Conservation (phyloP, 2,329 filamentous ascomycete genomes). For the Clathrospora elynae region DNA sequence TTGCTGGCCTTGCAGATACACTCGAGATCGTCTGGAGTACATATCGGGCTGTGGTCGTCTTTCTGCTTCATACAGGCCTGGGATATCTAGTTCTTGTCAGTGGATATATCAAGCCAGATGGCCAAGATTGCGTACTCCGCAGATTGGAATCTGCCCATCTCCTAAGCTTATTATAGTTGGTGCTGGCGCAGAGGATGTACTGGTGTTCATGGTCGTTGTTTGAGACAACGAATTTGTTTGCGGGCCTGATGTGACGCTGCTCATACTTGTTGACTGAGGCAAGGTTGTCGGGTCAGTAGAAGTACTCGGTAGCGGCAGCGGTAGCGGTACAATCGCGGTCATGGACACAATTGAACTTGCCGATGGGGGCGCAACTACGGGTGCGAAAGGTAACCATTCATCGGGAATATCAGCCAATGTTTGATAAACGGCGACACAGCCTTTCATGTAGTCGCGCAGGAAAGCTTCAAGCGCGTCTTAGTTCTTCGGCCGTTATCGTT, state of each 20-base stretch:
- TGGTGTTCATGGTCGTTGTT: not conserved
- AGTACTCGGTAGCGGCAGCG: not conserved
- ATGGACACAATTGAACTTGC: not conserved
- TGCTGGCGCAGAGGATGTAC: not conserved
- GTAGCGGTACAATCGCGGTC: not conserved
- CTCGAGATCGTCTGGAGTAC: slow-evolving; percentile 12
- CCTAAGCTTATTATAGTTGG: not conserved
- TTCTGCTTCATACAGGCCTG: slow-evolving; percentile 14
- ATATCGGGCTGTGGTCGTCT: slow-evolving; percentile 5
- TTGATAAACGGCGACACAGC: not conserved
- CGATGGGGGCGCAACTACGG: not conserved
- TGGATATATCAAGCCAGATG: not conserved
- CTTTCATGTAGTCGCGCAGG: slow-evolving; percentile 5
- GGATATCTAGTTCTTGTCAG: slow-evolving; percentile 10
- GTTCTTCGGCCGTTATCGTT: not conserved
- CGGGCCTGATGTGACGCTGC: not conserved
- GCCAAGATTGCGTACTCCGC: slow-evolving; percentile 3
- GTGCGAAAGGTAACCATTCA: slow-evolving; percentile 12
- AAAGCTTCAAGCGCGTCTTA: slow-evolving; percentile 14
- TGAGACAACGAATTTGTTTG: not conserved
- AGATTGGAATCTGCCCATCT: slow-evolving; percentile 13
- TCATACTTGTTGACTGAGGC: not conserved
- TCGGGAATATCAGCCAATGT: slow-evolving; percentile 3
- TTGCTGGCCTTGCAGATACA: slow-evolving; percentile 26
- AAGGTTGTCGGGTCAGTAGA: not conserved